phyloP scores from a whole-genome alignment of 73 alveolate species.

The Paramecium sexaurelia region DNA sequence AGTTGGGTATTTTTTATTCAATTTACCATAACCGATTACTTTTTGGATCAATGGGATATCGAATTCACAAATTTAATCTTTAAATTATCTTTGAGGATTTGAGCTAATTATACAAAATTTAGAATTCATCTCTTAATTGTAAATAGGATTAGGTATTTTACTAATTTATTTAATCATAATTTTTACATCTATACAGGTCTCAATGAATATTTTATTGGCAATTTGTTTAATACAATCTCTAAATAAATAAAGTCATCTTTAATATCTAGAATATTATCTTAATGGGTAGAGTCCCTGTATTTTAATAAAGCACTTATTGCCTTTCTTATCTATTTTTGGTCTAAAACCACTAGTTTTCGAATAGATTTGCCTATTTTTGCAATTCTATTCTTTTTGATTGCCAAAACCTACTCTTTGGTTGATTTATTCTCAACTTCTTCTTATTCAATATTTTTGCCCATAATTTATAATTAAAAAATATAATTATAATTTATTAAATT shows the following conservation, averaged over 20 bases:
- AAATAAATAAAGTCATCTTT: constrained; percentile 65
- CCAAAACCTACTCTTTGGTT: background rate
- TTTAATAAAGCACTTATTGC: constrained; percentile 1
- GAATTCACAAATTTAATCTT: constrained; percentile 71
- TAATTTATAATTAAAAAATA: background rate
- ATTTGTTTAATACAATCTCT: constrained; percentile 60
- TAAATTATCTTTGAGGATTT: constrained; percentile 80
- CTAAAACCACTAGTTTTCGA: background rate
- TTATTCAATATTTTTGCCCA: constrained; percentile 26
- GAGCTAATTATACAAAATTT: constrained; percentile 73
- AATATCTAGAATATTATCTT: background rate
- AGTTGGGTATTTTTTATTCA: constrained; percentile 66
- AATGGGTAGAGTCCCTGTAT: background rate
- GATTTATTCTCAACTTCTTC: background rate
- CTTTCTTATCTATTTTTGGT: background rate
- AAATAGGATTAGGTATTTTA: constrained; percentile 72
- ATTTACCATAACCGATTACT: constrained; percentile 71
- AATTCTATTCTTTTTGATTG: constrained; percentile 2
- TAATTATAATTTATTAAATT: background rate
- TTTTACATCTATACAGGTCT: constrained; percentile 60
- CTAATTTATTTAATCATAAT: background rate
- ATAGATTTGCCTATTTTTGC: background rate
- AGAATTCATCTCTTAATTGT: constrained; percentile 64
- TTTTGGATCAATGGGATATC: constrained; percentile 78
- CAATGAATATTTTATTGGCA: constrained; percentile 64